These are phyloP conservation scores for Rhizoctonia solani DNA, from an alignment of 1,284 basidiomycete genomes.

Conservation along the genomic window DNA sequence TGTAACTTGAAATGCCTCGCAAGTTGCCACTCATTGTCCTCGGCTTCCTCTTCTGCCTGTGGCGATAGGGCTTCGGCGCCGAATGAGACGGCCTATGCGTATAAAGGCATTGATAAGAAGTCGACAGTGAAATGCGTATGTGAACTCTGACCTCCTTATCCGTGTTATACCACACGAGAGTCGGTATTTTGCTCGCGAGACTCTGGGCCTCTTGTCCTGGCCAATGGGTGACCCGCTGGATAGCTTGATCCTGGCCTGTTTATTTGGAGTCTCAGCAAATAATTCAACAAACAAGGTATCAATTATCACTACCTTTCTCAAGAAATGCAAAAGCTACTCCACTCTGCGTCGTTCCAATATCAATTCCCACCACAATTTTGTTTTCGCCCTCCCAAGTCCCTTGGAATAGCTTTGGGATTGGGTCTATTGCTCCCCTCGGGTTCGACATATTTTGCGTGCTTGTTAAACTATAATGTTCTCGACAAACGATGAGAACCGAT, in stretches of 20 bases:
- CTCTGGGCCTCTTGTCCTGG: constrained; percentile 34
- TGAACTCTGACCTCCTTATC: too few relatives aligned
- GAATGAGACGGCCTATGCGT: constrained; percentile 28
- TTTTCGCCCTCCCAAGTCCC: constrained; percentile 27
- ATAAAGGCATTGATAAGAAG: not conserved
- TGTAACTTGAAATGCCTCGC: constrained; percentile 36
- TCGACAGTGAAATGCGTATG: too few relatives aligned
- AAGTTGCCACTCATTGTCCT: constrained; percentile 34
- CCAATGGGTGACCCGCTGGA: constrained; percentile 34
- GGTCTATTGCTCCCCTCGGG: not conserved
- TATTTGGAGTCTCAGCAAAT: too few relatives aligned
- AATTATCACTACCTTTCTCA: constrained; percentile 19
- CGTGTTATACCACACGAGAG: constrained; percentile 34
- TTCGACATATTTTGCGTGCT: not conserved
- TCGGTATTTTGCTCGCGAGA: constrained; percentile 35
- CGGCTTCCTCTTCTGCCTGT: constrained; percentile 16
- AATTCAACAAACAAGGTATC: too few relatives aligned
- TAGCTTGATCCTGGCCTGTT: too few relatives aligned
- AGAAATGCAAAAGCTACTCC: constrained; percentile 29
- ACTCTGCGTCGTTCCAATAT: constrained; percentile 32
- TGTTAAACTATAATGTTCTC: not conserved
- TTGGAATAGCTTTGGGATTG: constrained; percentile 9
- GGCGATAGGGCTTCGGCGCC: constrained; percentile 28
- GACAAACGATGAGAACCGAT: not conserved
- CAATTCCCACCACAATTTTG: constrained; percentile 35